Base-by-base conservation (phyloP, 179 eudicot genomes). In the Beta macrorhiza region DNA sequence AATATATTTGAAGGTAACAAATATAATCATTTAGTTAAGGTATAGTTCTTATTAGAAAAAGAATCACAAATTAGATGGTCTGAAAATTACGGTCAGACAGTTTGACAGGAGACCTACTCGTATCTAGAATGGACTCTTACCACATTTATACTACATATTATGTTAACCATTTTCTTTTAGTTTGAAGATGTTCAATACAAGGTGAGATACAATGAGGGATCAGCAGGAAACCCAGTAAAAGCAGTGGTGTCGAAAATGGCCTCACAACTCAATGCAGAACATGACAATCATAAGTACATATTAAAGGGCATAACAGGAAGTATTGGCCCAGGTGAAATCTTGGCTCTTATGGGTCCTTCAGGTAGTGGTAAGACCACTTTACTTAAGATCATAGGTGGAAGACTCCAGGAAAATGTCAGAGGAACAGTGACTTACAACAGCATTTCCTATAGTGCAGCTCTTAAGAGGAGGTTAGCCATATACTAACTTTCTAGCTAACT, bases 311-410 rank as follows among this genome's bases (percentile, higher is more conserved):
- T 97, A 67, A 97, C 97, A 58, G 99, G 98, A 87, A 97, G 98
- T 73, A 82, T 94, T 58, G 91, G 95, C 79, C 98, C 98, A 0
- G 97, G 97, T 44, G 97, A 94, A 86, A 90, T 89, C 20, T 87
- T 97, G 49, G 98, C 99, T 53, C 83, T 97, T 74, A 97, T 97
- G 99, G 99, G 99, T 82, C 99, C 99, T 84, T 97, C 99, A 64
- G 99, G 99, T 5, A 97, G 99, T 87, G 99, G 99, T 0, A 97
- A 97, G 86, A 97, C 99, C 17, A 97, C 99, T 0, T 80, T 97
- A 78, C 87, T 97, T 55, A 94, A 90, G 87, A 88, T 94, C 63
- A 77, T 97, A 7, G 98, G 98, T 5, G 98, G 97, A n/a, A 85
- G 98, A 80, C 77, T 97, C 77, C 97, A 86, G n/a, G 97, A 94